Base-by-base conservation (phyloP, 371 early-diverging fungal genomes). In the Rhizopus microsporus region DNA sequence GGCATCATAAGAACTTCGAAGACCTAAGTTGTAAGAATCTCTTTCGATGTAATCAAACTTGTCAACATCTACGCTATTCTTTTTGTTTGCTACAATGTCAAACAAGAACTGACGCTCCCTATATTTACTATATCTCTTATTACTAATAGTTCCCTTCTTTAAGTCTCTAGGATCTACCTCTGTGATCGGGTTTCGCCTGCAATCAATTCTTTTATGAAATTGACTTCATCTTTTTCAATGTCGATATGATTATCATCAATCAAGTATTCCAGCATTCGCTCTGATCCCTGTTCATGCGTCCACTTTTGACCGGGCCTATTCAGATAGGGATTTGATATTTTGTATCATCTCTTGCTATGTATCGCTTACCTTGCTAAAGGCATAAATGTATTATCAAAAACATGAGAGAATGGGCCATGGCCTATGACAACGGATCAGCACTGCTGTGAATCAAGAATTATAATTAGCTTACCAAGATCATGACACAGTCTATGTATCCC, bases 41-140 rank as follows among this genome's bases (percentile, higher is more conserved):
- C 99, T 78, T 62, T 87, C 84, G 44, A 98, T 81, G 61, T 97
- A 98, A 69, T 98, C 99, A 73, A 96, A 97, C 74, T 96, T 96
- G 74, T 98, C 99, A 13, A 97, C 98, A 69, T 98, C 99, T 17
- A 97, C 82, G 32, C 90, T 88, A 62, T 93, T 97, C 53, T 89
- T 80, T 68, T 95, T 90, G 78, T 98, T 98, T 38, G 96, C 91
- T 0, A 98, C 98, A 60, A 98, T 94, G 57, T 98, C 95, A 78
- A 93, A 97, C 49, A 97, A 62, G 62, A 93, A 98, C 15, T 65
- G 63, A 39, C 80, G 76, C 2, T 83, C 77, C 6, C 63, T 50
- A 4, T 63, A 67, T 60, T 70, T 66, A 31, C 72, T 72, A 17
- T 16, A 10, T 10, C 29, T 15, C 6, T 42, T 42, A 31, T 29